These are phyloP conservation scores for Pestalotiopsis sp. DNA, from an alignment of 2,329 filamentous ascomycete species.

Conservation along the genomic window DNA sequence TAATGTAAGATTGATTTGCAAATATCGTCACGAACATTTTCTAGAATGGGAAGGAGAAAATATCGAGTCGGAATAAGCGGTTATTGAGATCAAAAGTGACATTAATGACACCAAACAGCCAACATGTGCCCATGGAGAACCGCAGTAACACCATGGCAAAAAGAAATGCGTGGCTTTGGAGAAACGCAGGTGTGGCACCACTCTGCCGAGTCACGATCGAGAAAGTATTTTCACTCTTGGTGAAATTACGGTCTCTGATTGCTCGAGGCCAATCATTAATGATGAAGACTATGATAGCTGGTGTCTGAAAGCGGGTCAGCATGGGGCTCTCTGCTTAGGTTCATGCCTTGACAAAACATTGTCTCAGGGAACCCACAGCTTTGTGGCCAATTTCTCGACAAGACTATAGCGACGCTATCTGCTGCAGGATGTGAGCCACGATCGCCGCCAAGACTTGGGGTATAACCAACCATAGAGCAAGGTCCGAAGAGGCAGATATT, in stretches of 20 bases:
- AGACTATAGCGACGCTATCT: background rate
- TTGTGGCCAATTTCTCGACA: background rate
- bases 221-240: background rate
- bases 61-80: background rate
- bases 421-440: background rate
- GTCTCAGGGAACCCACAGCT: background rate
- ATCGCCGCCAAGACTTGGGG: background rate
- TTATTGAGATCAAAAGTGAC: background rate
- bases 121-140: background rate
- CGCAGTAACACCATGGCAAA: background rate
- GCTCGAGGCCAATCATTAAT: background rate
- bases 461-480: background rate
- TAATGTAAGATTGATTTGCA: background rate
- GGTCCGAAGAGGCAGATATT: background rate
- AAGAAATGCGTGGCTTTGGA: constrained; percentile 11
- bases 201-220: background rate
- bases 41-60: background rate
- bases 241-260: background rate
- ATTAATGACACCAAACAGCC: background rate
- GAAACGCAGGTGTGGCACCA: constrained; percentile 1
- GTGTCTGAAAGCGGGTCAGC: background rate
- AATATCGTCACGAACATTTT: background rate
- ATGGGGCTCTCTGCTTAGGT: background rate
- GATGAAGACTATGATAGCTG: background rate
- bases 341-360: background rate